These are phyloP conservation scores for Aspergillus sergii DNA, from an alignment of 2,329 filamentous ascomycete genomes.

Conservation along the genomic window DNA sequence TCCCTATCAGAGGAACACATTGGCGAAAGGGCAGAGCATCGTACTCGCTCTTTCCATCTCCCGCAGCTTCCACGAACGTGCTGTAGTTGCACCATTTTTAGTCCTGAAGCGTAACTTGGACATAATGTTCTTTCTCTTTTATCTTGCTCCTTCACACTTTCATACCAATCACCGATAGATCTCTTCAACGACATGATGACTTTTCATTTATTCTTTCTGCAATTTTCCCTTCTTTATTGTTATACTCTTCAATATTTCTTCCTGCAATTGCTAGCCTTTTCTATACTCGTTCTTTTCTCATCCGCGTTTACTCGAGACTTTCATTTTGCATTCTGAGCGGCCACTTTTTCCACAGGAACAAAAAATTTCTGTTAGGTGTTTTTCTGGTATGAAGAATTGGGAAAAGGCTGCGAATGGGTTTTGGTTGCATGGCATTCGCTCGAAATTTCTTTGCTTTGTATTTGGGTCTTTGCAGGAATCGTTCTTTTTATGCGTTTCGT, in stretches of 20 bases:
- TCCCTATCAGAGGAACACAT: slow-evolving; percentile 30
- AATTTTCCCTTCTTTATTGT: slow-evolving; percentile 14
- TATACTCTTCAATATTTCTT: neutral
- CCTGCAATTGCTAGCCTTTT: neutral
- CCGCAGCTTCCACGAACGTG: slow-evolving; percentile 14
- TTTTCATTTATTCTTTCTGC: slow-evolving; percentile 17
- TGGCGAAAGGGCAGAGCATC: slow-evolving; percentile 44
- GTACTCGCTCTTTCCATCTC: slow-evolving; percentile 40
- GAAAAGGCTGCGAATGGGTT: slow-evolving; percentile 19
- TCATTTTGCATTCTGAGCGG: slow-evolving; percentile 30
- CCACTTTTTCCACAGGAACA: slow-evolving; percentile 20
- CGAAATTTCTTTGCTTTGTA: slow-evolving; percentile 10
- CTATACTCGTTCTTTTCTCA: slow-evolving; percentile 11
- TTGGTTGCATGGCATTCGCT: slow-evolving; percentile 18
- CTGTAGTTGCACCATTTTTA: slow-evolving; percentile 12
- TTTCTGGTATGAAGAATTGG: slow-evolving; percentile 21
- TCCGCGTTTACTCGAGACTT: slow-evolving; percentile 6
- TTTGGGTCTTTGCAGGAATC: slow-evolving; percentile 9
- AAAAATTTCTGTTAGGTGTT: slow-evolving; percentile 21
- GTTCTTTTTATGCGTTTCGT: slow-evolving; percentile 1
- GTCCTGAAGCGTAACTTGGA: slow-evolving; percentile 1
- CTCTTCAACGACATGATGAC: slow-evolving; percentile 32
- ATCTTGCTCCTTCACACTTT: slow-evolving; percentile 9
- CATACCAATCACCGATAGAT: slow-evolving; percentile 17
- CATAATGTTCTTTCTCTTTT: slow-evolving; percentile 9